phyloP scores from a whole-genome alignment of 2,329 filamentous ascomycete genomes.

The Cercospora sesami region DNA sequence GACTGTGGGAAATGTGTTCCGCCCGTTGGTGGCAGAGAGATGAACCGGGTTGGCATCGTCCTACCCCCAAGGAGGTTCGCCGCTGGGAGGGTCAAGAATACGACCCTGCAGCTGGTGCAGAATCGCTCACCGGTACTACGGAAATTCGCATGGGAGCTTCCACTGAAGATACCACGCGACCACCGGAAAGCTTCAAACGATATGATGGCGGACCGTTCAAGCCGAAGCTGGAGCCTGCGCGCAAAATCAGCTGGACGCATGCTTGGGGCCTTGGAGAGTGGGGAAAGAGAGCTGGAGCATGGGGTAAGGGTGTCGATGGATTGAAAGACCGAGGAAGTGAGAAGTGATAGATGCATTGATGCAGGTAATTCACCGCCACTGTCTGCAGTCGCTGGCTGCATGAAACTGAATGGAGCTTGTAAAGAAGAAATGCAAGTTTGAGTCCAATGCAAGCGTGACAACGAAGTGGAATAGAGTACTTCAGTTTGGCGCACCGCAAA shows the following conservation, averaged over 20 bases:
- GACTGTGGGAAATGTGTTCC: conserved; percentile 82
- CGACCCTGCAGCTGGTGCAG: conserved; percentile 14
- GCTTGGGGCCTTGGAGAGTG: conserved; percentile 56
- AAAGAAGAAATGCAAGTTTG: neutral
- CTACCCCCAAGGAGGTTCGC: conserved; percentile 62
- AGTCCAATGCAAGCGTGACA: neutral
- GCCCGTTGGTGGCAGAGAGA: conserved; percentile 67
- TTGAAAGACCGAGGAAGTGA: conserved; percentile 44
- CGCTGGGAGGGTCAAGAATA: conserved; percentile 60
- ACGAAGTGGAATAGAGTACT: neutral
- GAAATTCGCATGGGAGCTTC: conserved; percentile 29
- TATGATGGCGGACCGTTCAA: conserved; percentile 46
- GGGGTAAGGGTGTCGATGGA: conserved; percentile 54
- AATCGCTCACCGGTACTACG: conserved; percentile 9
- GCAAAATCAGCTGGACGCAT: conserved; percentile 55
- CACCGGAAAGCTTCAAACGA: conserved; percentile 46
- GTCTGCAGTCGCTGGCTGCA: neutral
- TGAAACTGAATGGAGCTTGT: neutral
- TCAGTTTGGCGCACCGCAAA: neutral
- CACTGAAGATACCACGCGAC: conserved; percentile 33
- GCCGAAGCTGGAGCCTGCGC: conserved; percentile 47
- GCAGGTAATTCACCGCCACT: neutral
- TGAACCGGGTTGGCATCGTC: conserved; percentile 66
- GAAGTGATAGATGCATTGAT: conserved; percentile 25
- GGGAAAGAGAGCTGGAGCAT: conserved; percentile 55